These are phyloP conservation scores for Cladophialophora immunda DNA, from an alignment of 2,329 filamentous ascomycete species.

Conservation along the genomic window DNA sequence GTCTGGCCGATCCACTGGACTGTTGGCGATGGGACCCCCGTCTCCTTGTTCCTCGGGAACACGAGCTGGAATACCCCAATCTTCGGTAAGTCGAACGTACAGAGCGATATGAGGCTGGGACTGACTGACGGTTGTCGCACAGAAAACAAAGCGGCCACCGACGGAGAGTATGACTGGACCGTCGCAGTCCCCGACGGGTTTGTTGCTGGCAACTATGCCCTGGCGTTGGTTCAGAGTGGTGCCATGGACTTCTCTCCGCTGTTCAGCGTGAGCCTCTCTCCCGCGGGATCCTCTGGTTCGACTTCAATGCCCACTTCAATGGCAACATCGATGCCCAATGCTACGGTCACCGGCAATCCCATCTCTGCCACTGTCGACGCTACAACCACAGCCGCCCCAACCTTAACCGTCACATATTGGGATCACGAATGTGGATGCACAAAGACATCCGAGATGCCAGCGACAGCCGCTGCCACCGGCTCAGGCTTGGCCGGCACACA, in stretches of 20 bases:
- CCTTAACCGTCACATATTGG: slow-evolving; percentile 36
- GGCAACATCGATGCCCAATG: background rate
- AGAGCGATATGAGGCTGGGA: background rate
- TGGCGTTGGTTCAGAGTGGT: slow-evolving; percentile 34
- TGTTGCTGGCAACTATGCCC: slow-evolving; percentile 34
- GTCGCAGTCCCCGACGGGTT: slow-evolving; percentile 32
- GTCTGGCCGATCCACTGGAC: slow-evolving; percentile 36
- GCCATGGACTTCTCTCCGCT: slow-evolving; percentile 25
- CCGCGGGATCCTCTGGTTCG: slow-evolving; percentile 1
- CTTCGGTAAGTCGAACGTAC: slow-evolving; percentile 32
- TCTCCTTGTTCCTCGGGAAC: slow-evolving; percentile 37
- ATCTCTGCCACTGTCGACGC: slow-evolving; percentile 21
- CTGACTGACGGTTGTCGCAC: background rate
- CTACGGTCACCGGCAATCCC: slow-evolving; percentile 21
- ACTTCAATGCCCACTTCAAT: slow-evolving; percentile 9
- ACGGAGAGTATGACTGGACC: slow-evolving; percentile 34
- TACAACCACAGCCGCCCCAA: slow-evolving; percentile 11
- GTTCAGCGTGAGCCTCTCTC: slow-evolving; percentile 16
- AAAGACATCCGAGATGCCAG: slow-evolving; percentile 31
- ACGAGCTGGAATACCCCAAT: slow-evolving; percentile 30
- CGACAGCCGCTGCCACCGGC: slow-evolving; percentile 23
- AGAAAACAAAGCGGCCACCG: slow-evolving; percentile 30
- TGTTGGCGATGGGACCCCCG: slow-evolving; percentile 31
- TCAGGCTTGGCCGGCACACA: slow-evolving; percentile 24
- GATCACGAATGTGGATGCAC: slow-evolving; percentile 36